Evolutionary conservation across 441 rosid genomes (phyloP).

Genomic region (Croton laevigatus): DNA sequence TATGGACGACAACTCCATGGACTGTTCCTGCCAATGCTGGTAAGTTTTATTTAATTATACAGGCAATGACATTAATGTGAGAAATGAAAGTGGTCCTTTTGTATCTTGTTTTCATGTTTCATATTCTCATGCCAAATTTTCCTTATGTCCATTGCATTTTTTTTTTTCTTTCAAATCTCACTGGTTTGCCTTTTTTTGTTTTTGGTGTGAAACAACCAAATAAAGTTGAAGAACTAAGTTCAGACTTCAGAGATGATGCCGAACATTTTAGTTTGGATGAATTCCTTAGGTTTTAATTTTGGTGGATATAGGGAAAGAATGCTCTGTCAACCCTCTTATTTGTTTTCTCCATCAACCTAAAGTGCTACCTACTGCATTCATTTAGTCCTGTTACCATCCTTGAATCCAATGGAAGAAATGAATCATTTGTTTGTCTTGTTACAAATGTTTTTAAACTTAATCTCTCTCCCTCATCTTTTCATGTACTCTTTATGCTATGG

Average conservation of each 20-base stretch:
- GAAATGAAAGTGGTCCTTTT: background rate
- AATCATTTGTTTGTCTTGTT: background rate
- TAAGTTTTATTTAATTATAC: slow-evolving; percentile 23
- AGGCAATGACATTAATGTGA: background rate
- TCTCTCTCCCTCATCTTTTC: background rate
- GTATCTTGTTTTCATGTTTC: slow-evolving; percentile 4
- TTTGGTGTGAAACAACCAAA: background rate
- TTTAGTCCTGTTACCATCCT: background rate
- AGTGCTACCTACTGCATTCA: background rate
- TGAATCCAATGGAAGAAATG: background rate
- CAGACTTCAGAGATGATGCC: too few species aligned
- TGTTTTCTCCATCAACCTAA: background rate
- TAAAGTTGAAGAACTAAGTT: too few species aligned
- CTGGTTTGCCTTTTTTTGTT: background rate
- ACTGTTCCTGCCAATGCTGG: slow-evolving; percentile 98
- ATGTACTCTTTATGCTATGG: background rate
- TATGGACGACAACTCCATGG: slow-evolving; percentile 99
- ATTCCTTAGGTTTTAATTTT: background rate
- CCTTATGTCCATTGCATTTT: background rate
- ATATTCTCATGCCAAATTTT: background rate
- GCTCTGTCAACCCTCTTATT: background rate
- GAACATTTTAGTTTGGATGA: background rate
- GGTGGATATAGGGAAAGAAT: background rate
- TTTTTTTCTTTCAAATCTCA: background rate
- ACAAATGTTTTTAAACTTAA: slow-evolving; percentile 6